Base-by-base conservation (phyloP, 805 yeast genomes). In the Cyberlindnera japonica region DNA sequence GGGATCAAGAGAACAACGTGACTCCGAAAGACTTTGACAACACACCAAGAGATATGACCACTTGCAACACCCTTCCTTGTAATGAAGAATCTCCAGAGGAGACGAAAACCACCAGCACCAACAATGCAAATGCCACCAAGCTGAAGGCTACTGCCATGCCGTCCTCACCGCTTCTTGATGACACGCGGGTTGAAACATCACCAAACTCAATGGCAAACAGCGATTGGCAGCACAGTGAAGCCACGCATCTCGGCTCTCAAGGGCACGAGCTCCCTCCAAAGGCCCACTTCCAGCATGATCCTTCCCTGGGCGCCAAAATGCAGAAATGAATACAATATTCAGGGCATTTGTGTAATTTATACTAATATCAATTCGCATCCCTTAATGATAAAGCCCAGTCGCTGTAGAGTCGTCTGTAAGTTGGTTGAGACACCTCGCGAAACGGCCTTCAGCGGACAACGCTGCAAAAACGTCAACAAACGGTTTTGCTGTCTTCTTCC, bases 31-130 rank as follows among this genome's bases (percentile, higher is more conserved):
- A 44, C 25, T 14, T 36, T 27, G 50, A 47, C 31, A 47, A 53
- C 45, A 54, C 62, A 7, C 62, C 62, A 46, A 54, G 51, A 17
- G 60, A 57, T 33, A 52, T 53, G 27, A 49, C 56, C 3, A 55
- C 62, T 4, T 57, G 62, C 33, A 57, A 55, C 36, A 57, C 62
- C 12, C 41, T 57, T n/a, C 59, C 62, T 7, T 55, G 59, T 25
- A 49, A 49, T 26, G 61, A 53, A 35, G 58, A 55, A 22, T 51
- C 58, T n/a, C 56, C 56, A 9, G 55, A 50, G n/a, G 41, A 29
- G 32, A 19, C 35, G 24, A 35, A 33, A 33, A 36, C 31, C 15
- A 26, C 34, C 14, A 23, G 5, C 31, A 18, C 28, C 18, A 23
- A 11, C 34, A 23, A 15, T 37, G 40, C 35, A 24, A 25, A 15